A percentile compares a stretch with the other conserved stretches of the same genome.
These are phyloP conservation scores for Punica granatum DNA, from an alignment of 345 rosid genomes.

Conservation along the genomic window DNA sequence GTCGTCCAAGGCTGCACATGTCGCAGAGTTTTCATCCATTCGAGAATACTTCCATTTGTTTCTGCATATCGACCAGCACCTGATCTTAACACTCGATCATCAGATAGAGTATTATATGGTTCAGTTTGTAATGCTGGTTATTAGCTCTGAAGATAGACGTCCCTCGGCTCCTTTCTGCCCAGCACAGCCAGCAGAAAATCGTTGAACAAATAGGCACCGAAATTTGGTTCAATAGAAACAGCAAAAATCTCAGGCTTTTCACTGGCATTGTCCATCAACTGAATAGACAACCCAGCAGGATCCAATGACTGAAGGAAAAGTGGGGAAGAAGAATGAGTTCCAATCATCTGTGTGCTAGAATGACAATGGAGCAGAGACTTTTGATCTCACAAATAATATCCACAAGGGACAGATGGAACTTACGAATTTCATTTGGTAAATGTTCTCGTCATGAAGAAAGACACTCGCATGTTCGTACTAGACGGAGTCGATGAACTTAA, in stretches of 20 bases:
- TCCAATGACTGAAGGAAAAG: slow-evolving; percentile 46
- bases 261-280: slow-evolving; percentile 69
- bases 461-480: slow-evolving; percentile 77
- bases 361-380: not conserved
- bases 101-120: not conserved
- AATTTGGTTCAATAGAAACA: slow-evolving; percentile 79
- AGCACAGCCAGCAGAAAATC: slow-evolving; percentile 53
- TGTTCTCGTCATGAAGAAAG: slow-evolving; percentile 83
- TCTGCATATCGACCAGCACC: slow-evolving; percentile 33
- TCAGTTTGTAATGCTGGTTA: not conserved
- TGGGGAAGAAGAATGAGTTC: not conserved
- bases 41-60: slow-evolving; percentile 57
- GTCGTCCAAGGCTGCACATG: slow-evolving; percentile 65
- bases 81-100: not conserved
- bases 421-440: slow-evolving; percentile 80
- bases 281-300: slow-evolving; percentile 55
- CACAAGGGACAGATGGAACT: slow-evolving; percentile 21
- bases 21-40: slow-evolving; percentile 64
- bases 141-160: slow-evolving; percentile 60
- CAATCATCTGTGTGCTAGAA: not conserved
- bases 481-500: slow-evolving; percentile 53
- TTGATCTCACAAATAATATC: not conserved
- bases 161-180: slow-evolving; percentile 62
- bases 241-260: slow-evolving; percentile 84
- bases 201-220: slow-evolving; percentile 67